Evolutionary conservation across 2,329 filamentous ascomycete species (phyloP).

Genomic region (Ophiostoma piceae): DNA sequence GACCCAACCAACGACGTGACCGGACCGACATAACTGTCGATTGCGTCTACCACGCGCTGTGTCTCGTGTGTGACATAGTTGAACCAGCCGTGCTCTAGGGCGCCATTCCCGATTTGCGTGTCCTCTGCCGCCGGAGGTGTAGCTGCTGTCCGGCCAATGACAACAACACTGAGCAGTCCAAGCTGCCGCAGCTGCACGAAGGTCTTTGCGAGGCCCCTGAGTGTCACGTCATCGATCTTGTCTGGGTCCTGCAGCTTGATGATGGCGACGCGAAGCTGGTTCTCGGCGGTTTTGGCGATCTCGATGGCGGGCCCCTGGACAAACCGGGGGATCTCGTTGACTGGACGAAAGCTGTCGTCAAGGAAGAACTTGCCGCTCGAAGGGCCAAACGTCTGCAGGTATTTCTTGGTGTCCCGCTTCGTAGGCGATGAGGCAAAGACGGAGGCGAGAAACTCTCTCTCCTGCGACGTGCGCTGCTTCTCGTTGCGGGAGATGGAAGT

Average conservation of each 20-base stretch:
- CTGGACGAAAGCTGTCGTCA: constrained; percentile 31
- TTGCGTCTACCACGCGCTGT: constrained; percentile 65
- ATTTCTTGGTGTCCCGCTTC: constrained; percentile 86
- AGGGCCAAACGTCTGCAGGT: constrained; percentile 75
- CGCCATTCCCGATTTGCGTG: not conserved
- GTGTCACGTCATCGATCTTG: constrained; percentile 58
- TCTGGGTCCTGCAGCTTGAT: constrained; percentile 78
- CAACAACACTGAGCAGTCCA: constrained; percentile 74
- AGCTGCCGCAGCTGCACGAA: constrained; percentile 76
- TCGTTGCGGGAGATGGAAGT: constrained; percentile 42
- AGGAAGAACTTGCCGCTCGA: constrained; percentile 27
- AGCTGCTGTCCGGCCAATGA: constrained; percentile 60
- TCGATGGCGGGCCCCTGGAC: constrained; percentile 33
- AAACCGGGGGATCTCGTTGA: constrained; percentile 36
- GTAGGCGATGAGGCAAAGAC: constrained; percentile 84
- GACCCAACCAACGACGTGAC: constrained; percentile 64
- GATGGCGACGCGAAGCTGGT: constrained; percentile 66
- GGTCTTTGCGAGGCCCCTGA: constrained; percentile 75
- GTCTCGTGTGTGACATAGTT: constrained; percentile 53
- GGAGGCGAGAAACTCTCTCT: constrained; percentile 73
- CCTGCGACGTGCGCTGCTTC: constrained; percentile 44
- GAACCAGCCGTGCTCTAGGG: constrained; percentile 32
- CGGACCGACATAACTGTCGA: constrained; percentile 63
- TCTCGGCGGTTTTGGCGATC: constrained; percentile 33
- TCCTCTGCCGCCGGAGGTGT: constrained; percentile 29